Evolutionary conservation across 2,329 filamentous ascomycete species (phyloP).

Genomic region (Penicillium sclerotiorum): DNA sequence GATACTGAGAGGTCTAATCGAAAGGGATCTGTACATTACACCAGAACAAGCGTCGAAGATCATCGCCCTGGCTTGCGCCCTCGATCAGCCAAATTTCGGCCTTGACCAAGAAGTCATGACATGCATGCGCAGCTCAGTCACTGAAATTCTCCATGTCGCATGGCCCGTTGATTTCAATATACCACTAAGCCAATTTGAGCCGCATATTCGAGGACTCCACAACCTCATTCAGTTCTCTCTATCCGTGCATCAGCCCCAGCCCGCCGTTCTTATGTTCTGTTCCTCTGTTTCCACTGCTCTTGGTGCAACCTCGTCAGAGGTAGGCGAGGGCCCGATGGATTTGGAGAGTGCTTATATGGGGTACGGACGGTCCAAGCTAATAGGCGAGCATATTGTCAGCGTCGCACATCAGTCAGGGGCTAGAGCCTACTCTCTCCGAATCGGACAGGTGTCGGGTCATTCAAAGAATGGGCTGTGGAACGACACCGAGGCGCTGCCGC

Average conservation of each 20-base stretch:
- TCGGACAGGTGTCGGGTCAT: conserved; percentile 39
- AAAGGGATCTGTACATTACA: conserved; percentile 26
- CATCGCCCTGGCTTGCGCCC: conserved; percentile 40
- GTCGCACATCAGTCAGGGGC: conserved; percentile 29
- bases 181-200: conserved; percentile 51
- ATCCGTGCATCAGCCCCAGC: conserved; percentile 31
- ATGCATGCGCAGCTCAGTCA: conserved; percentile 43
- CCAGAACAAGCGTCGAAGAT: conserved; percentile 37
- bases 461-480: conserved; percentile 39
- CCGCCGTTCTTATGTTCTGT: conserved; percentile 51
- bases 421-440: conserved; percentile 33
- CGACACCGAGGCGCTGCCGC: conserved; percentile 34
- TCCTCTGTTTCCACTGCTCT: conserved; percentile 52
- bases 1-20: conserved; percentile 23
- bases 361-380: conserved; percentile 37
- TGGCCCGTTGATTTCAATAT: conserved; percentile 61
- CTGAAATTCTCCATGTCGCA: conserved; percentile 55
- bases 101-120: conserved; percentile 40
- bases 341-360: conserved; percentile 30
- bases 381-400: conserved; percentile 36
- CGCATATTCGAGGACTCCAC: conserved; percentile 48
- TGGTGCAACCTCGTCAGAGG: conserved; percentile 1
- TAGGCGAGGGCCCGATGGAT: conserved; percentile 20
- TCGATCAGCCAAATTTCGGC: conserved; percentile 48
- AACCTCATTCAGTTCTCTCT: conserved; percentile 53